phyloP scores from a whole-genome alignment of 176 grass and related monocot genomes.

The Carex kokanica region DNA sequence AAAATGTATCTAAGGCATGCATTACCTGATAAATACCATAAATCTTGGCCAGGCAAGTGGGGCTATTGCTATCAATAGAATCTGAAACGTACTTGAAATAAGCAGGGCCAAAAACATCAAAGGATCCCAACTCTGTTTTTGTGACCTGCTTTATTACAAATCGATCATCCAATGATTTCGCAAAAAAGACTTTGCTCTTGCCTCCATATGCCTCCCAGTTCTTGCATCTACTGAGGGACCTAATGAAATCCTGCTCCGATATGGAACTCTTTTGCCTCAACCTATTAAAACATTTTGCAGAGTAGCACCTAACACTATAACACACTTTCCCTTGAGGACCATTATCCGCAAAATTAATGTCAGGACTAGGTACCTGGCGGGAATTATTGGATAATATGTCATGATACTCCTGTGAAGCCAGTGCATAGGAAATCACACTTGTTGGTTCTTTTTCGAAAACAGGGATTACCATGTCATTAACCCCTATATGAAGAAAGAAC shows the following conservation, averaged over 20 bases:
- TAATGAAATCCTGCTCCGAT: slow-evolving; percentile 92
- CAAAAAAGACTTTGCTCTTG: slow-evolving; percentile 99
- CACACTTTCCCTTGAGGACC: slow-evolving; percentile 66
- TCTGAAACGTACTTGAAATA: slow-evolving; percentile 90
- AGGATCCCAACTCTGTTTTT: slow-evolving; percentile 92
- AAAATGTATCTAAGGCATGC: not conserved
- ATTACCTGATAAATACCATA: slow-evolving; percentile 96
- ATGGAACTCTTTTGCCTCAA: slow-evolving; percentile 90
- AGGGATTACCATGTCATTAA: slow-evolving; percentile 81
- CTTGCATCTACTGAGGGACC: slow-evolving; percentile 93
- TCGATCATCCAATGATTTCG: slow-evolving; percentile 96
- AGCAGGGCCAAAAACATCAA: slow-evolving; percentile 84
- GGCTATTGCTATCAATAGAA: slow-evolving; percentile 74
- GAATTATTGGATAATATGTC: slow-evolving; percentile 61
- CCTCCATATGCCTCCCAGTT: slow-evolving; percentile 98
- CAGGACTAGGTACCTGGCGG: not conserved
- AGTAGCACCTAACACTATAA: slow-evolving; percentile 89
- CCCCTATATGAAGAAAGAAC: slow-evolving; percentile 73
- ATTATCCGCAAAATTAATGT: slow-evolving; percentile 79
- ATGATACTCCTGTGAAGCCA: slow-evolving; percentile 78
- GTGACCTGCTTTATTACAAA: slow-evolving; percentile 97
- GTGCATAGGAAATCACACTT: slow-evolving; percentile 81
- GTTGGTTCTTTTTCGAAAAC: slow-evolving; percentile 89
- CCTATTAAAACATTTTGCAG: slow-evolving; percentile 70
- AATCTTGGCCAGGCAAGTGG: slow-evolving; percentile 97